Conservation (phyloP, 257 asterid genomes). For the Cordia subcordata region DNA sequence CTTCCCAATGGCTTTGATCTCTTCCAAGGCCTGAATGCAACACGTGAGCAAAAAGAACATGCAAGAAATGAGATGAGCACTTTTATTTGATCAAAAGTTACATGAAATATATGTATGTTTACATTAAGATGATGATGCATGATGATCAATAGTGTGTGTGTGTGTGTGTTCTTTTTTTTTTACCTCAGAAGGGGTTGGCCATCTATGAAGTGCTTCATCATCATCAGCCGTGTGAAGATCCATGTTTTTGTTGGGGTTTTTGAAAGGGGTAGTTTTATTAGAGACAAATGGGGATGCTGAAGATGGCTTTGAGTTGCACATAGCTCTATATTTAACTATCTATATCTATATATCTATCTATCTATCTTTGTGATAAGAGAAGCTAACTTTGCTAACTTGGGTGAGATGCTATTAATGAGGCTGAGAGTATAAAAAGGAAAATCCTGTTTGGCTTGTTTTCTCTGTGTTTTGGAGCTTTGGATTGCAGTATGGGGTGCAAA, state of each 20-base stretch:
- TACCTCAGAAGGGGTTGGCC: constrained; percentile 83
- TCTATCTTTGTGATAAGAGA: not conserved
- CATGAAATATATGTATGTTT: too few relatives aligned
- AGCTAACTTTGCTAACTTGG: not conserved
- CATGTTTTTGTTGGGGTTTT: constrained; percentile 39
- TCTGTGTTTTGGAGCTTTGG: constrained; percentile 20
- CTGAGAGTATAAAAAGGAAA: constrained; percentile 17
- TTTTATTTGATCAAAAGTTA: too few relatives aligned
- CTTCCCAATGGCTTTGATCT: constrained; percentile 74
- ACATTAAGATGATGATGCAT: too few relatives aligned
- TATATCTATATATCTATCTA: constrained; percentile 2
- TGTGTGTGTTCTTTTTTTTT: not conserved
- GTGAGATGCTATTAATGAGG: constrained; percentile 5
- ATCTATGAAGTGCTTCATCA: constrained; percentile 49
- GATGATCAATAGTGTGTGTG: not conserved
- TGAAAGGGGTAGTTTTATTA: constrained; percentile 40
- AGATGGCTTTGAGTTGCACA: constrained; percentile 79
- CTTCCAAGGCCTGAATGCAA: constrained; percentile 56
- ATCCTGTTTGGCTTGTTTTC: constrained; percentile 32
- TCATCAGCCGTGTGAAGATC: constrained; percentile 29
- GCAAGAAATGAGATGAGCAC: not conserved
- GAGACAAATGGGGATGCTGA: constrained; percentile 57
- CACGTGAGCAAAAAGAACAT: not conserved
- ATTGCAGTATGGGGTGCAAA: constrained; percentile 38
- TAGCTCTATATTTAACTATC: constrained; percentile 11